These are phyloP conservation scores for Ehretia macrophylla DNA, from an alignment of 257 asterid species.

Conservation along the genomic window DNA sequence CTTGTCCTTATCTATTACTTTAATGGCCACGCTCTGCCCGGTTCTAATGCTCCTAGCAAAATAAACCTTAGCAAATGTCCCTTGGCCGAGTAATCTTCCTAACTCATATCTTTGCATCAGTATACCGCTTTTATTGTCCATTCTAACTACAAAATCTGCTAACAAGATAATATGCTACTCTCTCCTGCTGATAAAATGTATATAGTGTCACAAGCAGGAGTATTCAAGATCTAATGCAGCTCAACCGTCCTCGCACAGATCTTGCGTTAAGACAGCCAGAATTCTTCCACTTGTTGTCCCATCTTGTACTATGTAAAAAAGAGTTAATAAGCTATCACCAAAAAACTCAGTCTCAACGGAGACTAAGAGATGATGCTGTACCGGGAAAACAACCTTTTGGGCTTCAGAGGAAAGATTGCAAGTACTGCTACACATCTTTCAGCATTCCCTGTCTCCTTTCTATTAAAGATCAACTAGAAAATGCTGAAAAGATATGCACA, in stretches of 20 bases:
- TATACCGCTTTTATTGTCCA: conserved; percentile 13
- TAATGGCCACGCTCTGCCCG: conserved; percentile 27
- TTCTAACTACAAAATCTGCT: background rate
- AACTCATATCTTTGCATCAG: conserved; percentile 25
- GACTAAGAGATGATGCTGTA: conserved; percentile 1
- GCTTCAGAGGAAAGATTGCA: background rate
- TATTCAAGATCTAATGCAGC: background rate
- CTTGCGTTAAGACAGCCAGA: background rate
- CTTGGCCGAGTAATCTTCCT: conserved; percentile 27
- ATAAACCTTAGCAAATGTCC: conserved; percentile 28
- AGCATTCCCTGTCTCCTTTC: conserved; percentile 3
- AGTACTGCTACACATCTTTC: conserved; percentile 14
- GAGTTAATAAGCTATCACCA: background rate
- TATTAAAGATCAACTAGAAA: conserved; percentile 2
- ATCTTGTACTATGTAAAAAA: background rate
- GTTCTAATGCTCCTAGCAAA: conserved; percentile 16
- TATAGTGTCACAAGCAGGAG: background rate
- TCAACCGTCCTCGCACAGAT: conserved; percentile 12
- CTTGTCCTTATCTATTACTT: conserved; percentile 22
- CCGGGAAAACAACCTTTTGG: background rate
- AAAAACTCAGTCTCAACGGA: background rate
- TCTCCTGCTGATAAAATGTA: background rate
- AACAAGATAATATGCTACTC: background rate
- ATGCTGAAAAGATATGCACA: background rate
- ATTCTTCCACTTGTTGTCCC: background rate